Evolutionary conservation across 306 rosid species (phyloP).

Genomic region (Citrullus mucosospermus): DNA sequence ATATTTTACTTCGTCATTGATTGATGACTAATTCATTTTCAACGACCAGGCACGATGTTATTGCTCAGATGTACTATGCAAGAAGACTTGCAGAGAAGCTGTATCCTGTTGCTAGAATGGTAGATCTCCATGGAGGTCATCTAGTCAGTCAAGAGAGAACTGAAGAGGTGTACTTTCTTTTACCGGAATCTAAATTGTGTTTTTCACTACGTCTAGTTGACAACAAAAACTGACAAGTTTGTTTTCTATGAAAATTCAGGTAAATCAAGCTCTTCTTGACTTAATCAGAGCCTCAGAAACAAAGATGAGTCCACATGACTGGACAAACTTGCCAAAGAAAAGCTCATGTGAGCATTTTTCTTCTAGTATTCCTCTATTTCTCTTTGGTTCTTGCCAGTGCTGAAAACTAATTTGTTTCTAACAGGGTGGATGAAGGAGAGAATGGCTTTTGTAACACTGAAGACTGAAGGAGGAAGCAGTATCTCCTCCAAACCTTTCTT

Average conservation of each 20-base stretch:
- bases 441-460: constrained; percentile 19
- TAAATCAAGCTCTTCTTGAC: constrained; percentile 70
- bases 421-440: constrained; percentile 61
- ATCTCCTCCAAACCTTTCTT: constrained; percentile 17
- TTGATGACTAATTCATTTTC: constrained; percentile 10
- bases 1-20: background rate
- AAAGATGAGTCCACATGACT: constrained; percentile 47
- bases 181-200: background rate
- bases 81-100: constrained; percentile 70
- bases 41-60: constrained; percentile 59
- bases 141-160: constrained; percentile 85
- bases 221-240: background rate
- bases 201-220: background rate
- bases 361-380: background rate
- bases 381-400: background rate
- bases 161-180: constrained; percentile 52
- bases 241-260: constrained; percentile 32
- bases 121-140: constrained; percentile 92
- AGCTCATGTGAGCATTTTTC: constrained; percentile 36
- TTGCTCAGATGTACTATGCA: constrained; percentile 72
- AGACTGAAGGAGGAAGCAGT: constrained; percentile 29
- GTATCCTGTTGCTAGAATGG: constrained; percentile 80
- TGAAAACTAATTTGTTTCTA: constrained; percentile 5
- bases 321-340: constrained; percentile 59
- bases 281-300: constrained; percentile 57